Percentiles rank a stretch among this genome's conserved stretches.
Evolutionary conservation across 805 yeast species (phyloP).

Genomic region (Isabelozyma pseudorhagii): DNA sequence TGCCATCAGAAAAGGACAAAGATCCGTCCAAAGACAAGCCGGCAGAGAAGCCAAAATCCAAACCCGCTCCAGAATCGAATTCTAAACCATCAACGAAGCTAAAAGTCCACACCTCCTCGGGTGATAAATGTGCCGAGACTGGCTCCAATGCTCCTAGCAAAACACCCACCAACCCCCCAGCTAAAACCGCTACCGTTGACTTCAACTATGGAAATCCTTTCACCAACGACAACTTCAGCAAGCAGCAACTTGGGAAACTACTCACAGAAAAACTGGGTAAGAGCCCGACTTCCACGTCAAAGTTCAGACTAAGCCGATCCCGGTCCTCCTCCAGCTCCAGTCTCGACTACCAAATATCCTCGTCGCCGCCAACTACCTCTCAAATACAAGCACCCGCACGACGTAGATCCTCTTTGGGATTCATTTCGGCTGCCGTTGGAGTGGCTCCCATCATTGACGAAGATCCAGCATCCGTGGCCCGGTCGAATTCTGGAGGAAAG

Average conservation of each 20-base stretch:
- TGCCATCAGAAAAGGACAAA: neutral
- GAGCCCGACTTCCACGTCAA: constrained; percentile 2
- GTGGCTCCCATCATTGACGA: neutral
- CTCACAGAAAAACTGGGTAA: neutral
- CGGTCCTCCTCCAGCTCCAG: constrained; percentile 21
- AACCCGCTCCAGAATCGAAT: neutral
- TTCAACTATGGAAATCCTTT: neutral
- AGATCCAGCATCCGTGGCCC: constrained; percentile 11
- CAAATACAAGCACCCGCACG: constrained; percentile 6
- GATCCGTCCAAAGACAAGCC: neutral
- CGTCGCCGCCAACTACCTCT: constrained; percentile 2
- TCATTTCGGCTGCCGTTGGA: constrained; percentile 6
- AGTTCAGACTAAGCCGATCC: constrained; percentile 22
- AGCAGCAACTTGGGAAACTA: neutral
- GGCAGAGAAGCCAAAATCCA: neutral
- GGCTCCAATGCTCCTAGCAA: neutral
- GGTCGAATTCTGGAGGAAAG: constrained; percentile 12
- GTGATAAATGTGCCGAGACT: neutral
- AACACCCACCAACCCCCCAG: neutral
- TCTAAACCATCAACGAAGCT: neutral
- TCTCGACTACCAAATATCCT: constrained; percentile 1
- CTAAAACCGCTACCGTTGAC: neutral
- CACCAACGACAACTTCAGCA: constrained; percentile 1
- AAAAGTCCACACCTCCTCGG: too few relatives aligned
- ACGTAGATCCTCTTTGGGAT: constrained; percentile 7